These are phyloP conservation scores for Lichenothelia convexa DNA, from an alignment of 495 filamentous ascomycete species.

Conservation along the genomic window DNA sequence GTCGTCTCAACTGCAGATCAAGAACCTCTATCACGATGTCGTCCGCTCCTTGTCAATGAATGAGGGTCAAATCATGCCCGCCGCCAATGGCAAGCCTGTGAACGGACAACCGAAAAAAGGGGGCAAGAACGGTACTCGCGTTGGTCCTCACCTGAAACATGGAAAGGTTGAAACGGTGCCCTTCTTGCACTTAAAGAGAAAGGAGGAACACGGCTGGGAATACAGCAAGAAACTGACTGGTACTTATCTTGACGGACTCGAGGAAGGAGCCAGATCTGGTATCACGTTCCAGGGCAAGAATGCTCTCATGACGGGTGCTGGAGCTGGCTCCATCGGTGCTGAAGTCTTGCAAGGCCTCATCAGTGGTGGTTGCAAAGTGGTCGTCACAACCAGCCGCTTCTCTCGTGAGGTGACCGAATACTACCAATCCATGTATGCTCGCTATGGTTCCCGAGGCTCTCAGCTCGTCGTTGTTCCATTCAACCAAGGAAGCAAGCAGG, in stretches of 20 bases:
- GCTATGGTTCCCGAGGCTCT: constrained; percentile 81
- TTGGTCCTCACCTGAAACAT: constrained; percentile 38
- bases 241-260: constrained; percentile 75
- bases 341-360: constrained; percentile 93
- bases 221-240: constrained; percentile 97
- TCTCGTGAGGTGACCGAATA: constrained; percentile 97
- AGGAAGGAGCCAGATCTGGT: constrained; percentile 69
- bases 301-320: constrained; percentile 94
- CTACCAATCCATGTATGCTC: constrained; percentile 96
- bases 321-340: constrained; percentile 95
- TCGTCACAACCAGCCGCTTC: constrained; percentile 91
- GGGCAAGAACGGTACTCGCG: constrained; percentile 37
- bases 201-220: constrained; percentile 89
- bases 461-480: constrained; percentile 96
- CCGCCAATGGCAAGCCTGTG: constrained; percentile 43
- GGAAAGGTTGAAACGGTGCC: constrained; percentile 94
- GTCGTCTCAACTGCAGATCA: constrained; percentile 86
- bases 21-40: constrained; percentile 79
- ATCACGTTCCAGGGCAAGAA: constrained; percentile 90
- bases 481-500: constrained; percentile 96
- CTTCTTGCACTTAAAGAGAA: constrained; percentile 92
- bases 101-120: constrained; percentile 45
- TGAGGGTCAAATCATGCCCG: constrained; percentile 85
- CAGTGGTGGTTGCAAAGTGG: constrained; percentile 85
- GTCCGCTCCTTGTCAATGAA: constrained; percentile 89